Conservation (phyloP, 768 basidiomycete species). For the Rhizopogon salebrosus region DNA sequence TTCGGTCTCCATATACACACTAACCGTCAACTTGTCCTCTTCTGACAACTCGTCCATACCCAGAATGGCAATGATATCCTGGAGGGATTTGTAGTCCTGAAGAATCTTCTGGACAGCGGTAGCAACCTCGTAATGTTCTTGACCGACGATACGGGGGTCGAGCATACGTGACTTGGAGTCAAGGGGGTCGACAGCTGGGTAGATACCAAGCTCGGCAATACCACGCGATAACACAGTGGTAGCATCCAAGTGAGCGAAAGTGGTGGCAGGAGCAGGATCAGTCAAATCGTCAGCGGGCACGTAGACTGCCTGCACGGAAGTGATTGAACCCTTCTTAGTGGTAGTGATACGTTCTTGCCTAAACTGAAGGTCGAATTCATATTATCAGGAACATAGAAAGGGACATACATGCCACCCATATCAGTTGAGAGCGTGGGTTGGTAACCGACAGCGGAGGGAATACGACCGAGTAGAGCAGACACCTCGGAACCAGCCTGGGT, state of each 20-base stretch:
- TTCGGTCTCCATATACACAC: conserved; percentile 22
- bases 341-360: conserved; percentile 99
- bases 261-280: conserved; percentile 98
- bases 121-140: conserved; percentile 94
- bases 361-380: conserved; percentile 6
- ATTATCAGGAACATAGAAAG: background rate
- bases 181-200: conserved; percentile 98
- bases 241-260: conserved; percentile 99
- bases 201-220: conserved; percentile 98
- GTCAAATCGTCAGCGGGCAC: conserved; percentile 99
- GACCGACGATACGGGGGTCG: conserved; percentile 96
- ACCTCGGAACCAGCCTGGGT: conserved; percentile 99
- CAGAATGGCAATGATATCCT: conserved; percentile 99
- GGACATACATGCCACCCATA: conserved; percentile 96
- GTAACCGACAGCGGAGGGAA: conserved; percentile 99
- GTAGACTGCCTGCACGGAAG: conserved; percentile 99
- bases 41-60: conserved; percentile 99
- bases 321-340: conserved; percentile 99
- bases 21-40: conserved; percentile 97
- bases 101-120: conserved; percentile 97
- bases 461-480: conserved; percentile 99
- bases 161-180: conserved; percentile 99
- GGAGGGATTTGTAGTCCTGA: conserved; percentile 93
- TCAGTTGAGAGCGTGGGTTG: conserved; percentile 99
- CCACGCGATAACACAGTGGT: conserved; percentile 99